Conservation (phyloP, 768 basidiomycete species). For the Boletus rubescentipes region DNA sequence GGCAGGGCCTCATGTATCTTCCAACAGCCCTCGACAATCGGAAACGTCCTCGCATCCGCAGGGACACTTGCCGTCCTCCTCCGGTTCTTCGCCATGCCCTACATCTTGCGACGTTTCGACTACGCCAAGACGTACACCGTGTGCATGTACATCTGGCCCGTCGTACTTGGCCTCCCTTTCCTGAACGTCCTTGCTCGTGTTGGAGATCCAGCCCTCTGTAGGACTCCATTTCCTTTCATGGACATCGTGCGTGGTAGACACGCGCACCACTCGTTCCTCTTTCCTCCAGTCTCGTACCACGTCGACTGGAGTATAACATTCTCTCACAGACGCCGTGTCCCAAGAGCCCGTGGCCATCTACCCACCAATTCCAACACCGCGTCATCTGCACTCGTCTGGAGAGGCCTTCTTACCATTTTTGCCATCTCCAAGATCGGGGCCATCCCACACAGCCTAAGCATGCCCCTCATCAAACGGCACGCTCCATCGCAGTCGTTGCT, state of each 20-base stretch:
- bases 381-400: conserved; percentile 42
- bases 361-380: neutral
- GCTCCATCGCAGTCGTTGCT: neutral
- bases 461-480: conserved; percentile 52
- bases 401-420: conserved; percentile 45
- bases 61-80: conserved; percentile 47
- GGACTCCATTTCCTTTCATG: no score
- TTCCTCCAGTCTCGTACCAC: no score
- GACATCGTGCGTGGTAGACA: no score
- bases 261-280: no score
- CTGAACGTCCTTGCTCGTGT: conserved; percentile 49
- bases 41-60: conserved; percentile 51
- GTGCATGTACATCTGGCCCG: conserved; percentile 54
- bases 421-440: conserved; percentile 30
- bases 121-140: conserved; percentile 48
- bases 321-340: no score
- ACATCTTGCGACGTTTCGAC: conserved; percentile 48
- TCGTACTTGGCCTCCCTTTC: conserved; percentile 49
- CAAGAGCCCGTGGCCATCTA: conserved; percentile 35
- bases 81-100: conserved; percentile 53
- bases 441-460: conserved; percentile 44
- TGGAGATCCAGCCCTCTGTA: no score
- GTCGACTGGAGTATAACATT: no score
- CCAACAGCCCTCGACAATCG: conserved; percentile 52
- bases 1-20: no score